Base-by-base conservation (phyloP, 352 stramenopile species). In the Pythium periplocum region DNA sequence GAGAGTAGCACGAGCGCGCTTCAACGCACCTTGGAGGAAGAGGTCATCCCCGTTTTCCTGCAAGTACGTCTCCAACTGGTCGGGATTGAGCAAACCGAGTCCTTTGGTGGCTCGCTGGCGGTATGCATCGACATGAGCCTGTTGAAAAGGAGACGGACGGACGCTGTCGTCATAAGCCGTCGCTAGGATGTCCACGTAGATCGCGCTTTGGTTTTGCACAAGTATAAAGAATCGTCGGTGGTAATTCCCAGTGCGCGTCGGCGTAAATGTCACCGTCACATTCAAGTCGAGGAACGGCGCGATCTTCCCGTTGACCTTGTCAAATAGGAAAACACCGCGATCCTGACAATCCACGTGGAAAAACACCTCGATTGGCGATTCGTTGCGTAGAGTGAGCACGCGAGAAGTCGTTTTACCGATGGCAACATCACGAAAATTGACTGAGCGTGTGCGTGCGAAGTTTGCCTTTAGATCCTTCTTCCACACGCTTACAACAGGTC, bases 401-500 rank as follows among this genome's bases (percentile, higher is more conserved):
- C 87, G 74, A 0, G 83, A 86, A 2, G 72, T 51, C 0, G 61
- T 62, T 6, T 71, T 62, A 11, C 76, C 79, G 9, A 96, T 75
- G 5, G 73, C 51, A 6, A 97, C 75, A 52, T 97, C 88, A 1
- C 91, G 71, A 62, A 98, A 97, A 53, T 96, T 97, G 33, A 98
- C 53, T 0, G 84, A 96, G 26, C 68, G 66, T 26, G 83, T 89
- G 7, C 41, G 46, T 7, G 90, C 74, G 10, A 90, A 82, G 48
- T 89, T 92, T 8, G 79, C 69, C 48, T 79, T 78, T 12, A 69
- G 54, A 52, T 85, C 89, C 62, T 95, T 94, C 45, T 89, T 89
- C 80, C 80, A 94, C 26, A 96, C 51, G 26, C 73, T 92, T 39
- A 95, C 53, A 0, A 45, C 52, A 1, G 79, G 83, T 0, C 79